Evolutionary conservation across 179 eudicot species (phyloP), one percentile per base, ranked within the genome.

Genomic region (Drosera spatulata): DNA sequence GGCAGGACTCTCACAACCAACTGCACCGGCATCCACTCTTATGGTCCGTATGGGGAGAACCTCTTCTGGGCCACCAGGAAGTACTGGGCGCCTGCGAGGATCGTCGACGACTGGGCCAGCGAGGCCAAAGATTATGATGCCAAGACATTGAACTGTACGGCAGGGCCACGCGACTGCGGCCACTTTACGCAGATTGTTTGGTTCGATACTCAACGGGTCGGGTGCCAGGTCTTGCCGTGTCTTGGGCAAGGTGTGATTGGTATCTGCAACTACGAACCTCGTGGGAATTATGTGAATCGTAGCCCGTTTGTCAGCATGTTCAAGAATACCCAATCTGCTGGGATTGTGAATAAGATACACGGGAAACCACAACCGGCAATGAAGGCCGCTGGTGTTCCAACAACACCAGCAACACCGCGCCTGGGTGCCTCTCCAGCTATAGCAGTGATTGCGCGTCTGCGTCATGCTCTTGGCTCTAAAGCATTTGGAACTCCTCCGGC

Each of bases 121-220:
- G 80, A 76, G 58, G 45, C 59, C 1, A 39, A 56, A 7, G 65
- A 8, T 41, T 76, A 65, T 14, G 58, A 76, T 52, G 0, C 50
- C 4, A 66, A 66, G 10, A 10, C 45, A 0, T 49, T 55, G 2
- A 59, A 59, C 12, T 76, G 80, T 55, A 9, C 22, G 3, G 64
- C 43, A 11, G 69, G 66, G 63, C 54, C 62, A 66, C 59, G 60
- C 0, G 61, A 46, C 7, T 77, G 75, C 62, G 78, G 77, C 0
- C 78, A 77, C 61, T 77, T 69, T 41, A 77, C 81, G 6, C 78
- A 77, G 48, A 46, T 73, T 41, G 50, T 77, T 22, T 77, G 78
- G 75, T 68, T 57, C 3, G 63, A 50, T 45, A 63, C 81, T 5
- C 3, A 22, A 0, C 67, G 60, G 3, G 68, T 77, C 2, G 81